Evolutionary conservation across 2,329 filamentous ascomycete species (phyloP), one percentile per base, ranked within the genome.

Genomic region (Rutstroemia sp.): DNA sequence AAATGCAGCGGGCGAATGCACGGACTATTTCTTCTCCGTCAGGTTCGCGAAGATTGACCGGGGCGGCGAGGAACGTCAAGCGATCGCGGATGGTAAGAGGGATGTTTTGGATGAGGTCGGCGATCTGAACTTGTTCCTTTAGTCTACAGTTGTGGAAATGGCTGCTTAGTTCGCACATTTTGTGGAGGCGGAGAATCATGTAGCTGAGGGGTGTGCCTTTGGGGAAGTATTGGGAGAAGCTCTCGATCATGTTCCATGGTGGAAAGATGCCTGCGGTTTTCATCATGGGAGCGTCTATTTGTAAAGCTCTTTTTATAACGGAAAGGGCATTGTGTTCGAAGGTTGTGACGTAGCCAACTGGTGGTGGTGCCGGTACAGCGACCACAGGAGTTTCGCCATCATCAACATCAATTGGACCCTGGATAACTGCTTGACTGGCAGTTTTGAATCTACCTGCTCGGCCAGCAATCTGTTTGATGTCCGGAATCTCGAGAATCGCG

Each of bases 381-480:
- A 12, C 25, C 19, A 30, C 44, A 23, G 37, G 7, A 16, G 59
- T 23, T 9, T 16, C 25, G 19, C 19, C 45, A 38, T 47, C 47
- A 23, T 47, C 41, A 27, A 51, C 10, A 14, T 58, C 58, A 19
- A 46, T 46, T 9, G 50, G 27, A 17, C 57, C 61, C 19, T 60
- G 47, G 23, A 67, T 57, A 48, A 73, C 72, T 27, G 78, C 77
- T 66, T 87, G 78, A 27, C 78, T 75, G 2, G 89, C 89, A 27
- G 87, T 86, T 56, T 86, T 84, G 71, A 86, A 99, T 47, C 94
- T 86, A 27, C 94, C 94, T 12, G 94, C 94, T 62, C 94, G 84
- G 17, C 94, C 94, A 50, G 85, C 94, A 66, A 99, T 99, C 69
- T 99, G 94, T 71, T 96, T 96, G 65, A 96, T 78, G 63, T 96